Evolutionary conservation across 768 basidiomycete genomes (phyloP), one percentile per base, ranked within the genome.

Genomic region (Daedalea quercina): DNA sequence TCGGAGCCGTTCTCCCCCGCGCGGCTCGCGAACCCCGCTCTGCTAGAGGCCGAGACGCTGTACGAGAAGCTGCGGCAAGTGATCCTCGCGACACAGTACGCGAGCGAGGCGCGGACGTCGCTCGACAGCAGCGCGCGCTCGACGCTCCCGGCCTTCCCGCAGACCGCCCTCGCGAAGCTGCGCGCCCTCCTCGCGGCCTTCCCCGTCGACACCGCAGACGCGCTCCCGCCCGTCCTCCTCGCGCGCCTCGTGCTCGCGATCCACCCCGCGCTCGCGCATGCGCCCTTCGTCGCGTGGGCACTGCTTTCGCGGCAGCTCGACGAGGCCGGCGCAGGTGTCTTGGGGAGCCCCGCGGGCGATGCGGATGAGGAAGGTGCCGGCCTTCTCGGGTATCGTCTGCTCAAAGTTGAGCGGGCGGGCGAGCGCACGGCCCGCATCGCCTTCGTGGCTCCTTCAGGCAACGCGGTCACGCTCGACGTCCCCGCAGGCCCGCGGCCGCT

Each of bases 231-330:
- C 0, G 65, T 64, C 2, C 78, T 81, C 58, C 76, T 85, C 12
- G 75, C 78, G 1, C 70, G 79, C 2, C 66, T 86, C 1, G 56
- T 85, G 15, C 61, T 84, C 23, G 76, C 74, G 2, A 68, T 86
- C n/a, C 82, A 86, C 59, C 83, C 84, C 0, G 74, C 66, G 0
- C 69, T 86, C 15, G 66, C 75, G 7, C 70, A 80, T 55, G 78
- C 81, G 7, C 73, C 81, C 1, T 77, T 81, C 60, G 76, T 79
- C 48, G 81, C 78, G 3, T 86, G 82, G 82, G 81, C 78, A 1
- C 68, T 81, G 55, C 75, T 86, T 17, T 75, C 76, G 49, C 69
- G 75, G 25, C 81, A 82, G 51, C 72, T 74, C 3, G 72, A 79
- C 52, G 78, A 83, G 48, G 71, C 69, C 13, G 81, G 78, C 0